Base-by-base conservation (phyloP, 1,284 basidiomycete species). In the Irpex sp. region DNA sequence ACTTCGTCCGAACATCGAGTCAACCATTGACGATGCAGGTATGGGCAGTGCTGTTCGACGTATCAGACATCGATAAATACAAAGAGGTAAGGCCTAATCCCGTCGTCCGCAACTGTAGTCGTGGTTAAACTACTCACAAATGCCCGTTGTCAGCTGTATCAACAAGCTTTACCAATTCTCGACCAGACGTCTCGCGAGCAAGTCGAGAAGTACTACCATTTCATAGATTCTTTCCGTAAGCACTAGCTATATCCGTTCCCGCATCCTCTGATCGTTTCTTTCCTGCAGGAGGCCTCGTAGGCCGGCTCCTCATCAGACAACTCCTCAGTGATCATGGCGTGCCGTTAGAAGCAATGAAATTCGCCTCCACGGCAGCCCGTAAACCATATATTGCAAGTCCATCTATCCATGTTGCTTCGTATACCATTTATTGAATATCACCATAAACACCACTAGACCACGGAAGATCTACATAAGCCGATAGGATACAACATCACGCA, bases 401-500 rank as follows among this genome's bases (percentile, higher is more conserved):
- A 47, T 28, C 12, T 37, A 14, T 39, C 23, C 12, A 35, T 28
- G 54, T 16, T 37, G 52, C 45, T 52, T 47, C 58, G 54, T 48
- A 36, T 36, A 56, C 45, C 36, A 23, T 5, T 21, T 16, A 47
- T 52, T 18, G 39, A 35, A 19, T 58, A 14, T 36, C 35, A 19
- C 21, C 45, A 63, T 4, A 23, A 23, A 23, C 4, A 2, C 23
- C 23, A 4, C 60, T 58, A 58, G 45, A 62, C 58, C 7, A 42
- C 57, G 16, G 66, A 86, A 85, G 72, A 66, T 7, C 60, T 82
- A 55, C 70, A 78, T 56, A 78, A 80, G 21, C 81, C 82, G 3
- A 76, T 93, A 52, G 89, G 83, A 1, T 93, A 82, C 77, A 94
- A 93, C 71, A 78, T 93, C 58, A 85, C 91, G 37, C 91, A 94